These are phyloP conservation scores for Filobasidium uniguttulatum DNA, from an alignment of 1,284 basidiomycete genomes.

Conservation along the genomic window DNA sequence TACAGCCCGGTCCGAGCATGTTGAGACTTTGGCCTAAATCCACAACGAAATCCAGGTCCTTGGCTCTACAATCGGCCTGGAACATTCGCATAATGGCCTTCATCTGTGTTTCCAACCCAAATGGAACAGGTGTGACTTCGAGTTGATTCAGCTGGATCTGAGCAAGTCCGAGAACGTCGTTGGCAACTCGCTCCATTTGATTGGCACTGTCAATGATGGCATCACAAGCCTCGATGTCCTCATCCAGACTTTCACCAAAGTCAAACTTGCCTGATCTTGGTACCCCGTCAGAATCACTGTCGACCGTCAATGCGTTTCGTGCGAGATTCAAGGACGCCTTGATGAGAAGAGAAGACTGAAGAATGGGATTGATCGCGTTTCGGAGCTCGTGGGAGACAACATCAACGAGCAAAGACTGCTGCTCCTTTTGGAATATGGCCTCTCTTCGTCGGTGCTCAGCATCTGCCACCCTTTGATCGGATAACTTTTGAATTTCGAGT, in stretches of 20 bases:
- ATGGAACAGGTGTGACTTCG: constrained; percentile 11
- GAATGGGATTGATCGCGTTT: constrained; percentile 12
- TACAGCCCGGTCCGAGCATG: neutral
- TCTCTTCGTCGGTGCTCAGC: constrained; percentile 10
- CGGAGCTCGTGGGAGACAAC: constrained; percentile 10
- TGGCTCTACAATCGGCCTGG: constrained; percentile 11
- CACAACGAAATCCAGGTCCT: constrained; percentile 5
- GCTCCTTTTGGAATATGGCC: constrained; percentile 12
- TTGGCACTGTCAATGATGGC: constrained; percentile 15
- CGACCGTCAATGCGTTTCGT: neutral
- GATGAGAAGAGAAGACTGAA: constrained; percentile 11
- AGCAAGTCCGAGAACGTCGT: constrained; percentile 12
- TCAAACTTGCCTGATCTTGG: neutral
- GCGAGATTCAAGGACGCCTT: neutral
- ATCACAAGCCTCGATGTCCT: constrained; percentile 14
- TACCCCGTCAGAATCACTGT: neutral
- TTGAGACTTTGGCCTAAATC: constrained; percentile 7
- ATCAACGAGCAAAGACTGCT: constrained; percentile 10
- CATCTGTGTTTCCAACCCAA: constrained; percentile 7
- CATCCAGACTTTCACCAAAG: constrained; percentile 2
- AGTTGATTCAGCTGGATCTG: constrained; percentile 16
- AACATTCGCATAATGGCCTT: constrained; percentile 14
- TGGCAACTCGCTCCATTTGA: constrained; percentile 13
- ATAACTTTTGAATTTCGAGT: constrained; percentile 2
- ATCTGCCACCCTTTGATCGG: constrained; percentile 10